These are phyloP conservation scores for Dictyostelium purpureum DNA, from an alignment of 78 protist genomes.

Conservation along the genomic window DNA sequence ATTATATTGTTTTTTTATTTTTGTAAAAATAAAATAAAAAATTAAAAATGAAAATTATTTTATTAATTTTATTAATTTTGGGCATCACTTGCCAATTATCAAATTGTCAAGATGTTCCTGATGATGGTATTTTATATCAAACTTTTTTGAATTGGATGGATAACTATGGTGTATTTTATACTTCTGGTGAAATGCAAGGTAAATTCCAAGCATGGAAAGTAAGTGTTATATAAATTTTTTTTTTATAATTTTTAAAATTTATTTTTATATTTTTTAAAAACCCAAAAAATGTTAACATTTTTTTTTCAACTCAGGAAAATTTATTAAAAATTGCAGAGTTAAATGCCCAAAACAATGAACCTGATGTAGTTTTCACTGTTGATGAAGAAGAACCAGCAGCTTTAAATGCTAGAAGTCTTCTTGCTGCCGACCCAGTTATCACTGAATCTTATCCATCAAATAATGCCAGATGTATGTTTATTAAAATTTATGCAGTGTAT, in stretches of 20 bases:
- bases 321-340: not conserved
- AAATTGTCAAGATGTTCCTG: constrained; percentile 1
- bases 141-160: constrained; percentile 39
- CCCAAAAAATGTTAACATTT: not conserved
- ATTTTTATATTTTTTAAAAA: not conserved
- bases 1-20: not conserved
- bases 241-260: not conserved
- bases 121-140: not conserved
- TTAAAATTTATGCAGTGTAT: not conserved
- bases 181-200: not conserved
- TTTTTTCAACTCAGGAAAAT: constrained; percentile 4
- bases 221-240: not conserved
- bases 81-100: not conserved
- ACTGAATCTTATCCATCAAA: not conserved
- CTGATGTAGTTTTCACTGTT: not conserved
- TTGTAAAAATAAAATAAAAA: not conserved
- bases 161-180: not conserved
- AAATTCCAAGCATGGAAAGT: constrained; percentile 27
- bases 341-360: not conserved
- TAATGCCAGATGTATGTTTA: not conserved
- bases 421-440: constrained; percentile 19
- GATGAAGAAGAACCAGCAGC: not conserved
- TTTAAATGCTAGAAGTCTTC: not conserved
- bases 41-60: not conserved
- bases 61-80: not conserved